Base-by-base conservation (phyloP, 2,329 filamentous ascomycete species). In the Fusarium sp. region DNA sequence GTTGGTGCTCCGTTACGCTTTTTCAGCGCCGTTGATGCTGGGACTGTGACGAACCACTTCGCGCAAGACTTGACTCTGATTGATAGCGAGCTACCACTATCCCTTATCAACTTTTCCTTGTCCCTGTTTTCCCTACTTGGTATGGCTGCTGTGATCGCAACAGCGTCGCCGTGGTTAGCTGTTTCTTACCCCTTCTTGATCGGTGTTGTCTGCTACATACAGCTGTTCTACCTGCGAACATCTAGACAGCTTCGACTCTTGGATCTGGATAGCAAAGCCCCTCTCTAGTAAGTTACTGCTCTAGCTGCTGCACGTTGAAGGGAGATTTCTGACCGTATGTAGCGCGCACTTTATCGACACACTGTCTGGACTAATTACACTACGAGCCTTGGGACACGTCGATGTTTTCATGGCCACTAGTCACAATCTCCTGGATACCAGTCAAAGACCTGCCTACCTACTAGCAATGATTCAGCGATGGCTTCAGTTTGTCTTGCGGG, bases 191-290 rank as follows among this genome's bases (percentile, higher is more conserved):
- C 86, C 0, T 74, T 84, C 7, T 70, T 87, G 1, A 53, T 81
- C 6, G 73, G 69, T 2, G 62, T 81, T 0, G 63, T 88, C 1
- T 88, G 82, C 50, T 54, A 77, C 4, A 74, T 89, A 2, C 86
- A 88, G 65, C 82, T 80, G 42, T 80, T 86, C 51, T 89, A 89
- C 67, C 80, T 89, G 2, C 80, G 83, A 1, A 89, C 86, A 0
- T 88, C 86, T 0, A 79, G 86, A 1, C 86, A 89, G 71, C 74
- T 89, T 5, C 80, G 86, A 40, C 79, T 87, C 15, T 71, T 89
- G 20, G 87, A 89, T 45, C 78, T 89, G 5, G 87, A 89, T 69
- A 81, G 82, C 3, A 88, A 88, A 61, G 81, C 82, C 1, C 85
- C 85, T 1, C 76, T 89, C 0, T 88, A 86, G 72, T 75, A 20